Evolutionary conservation across 164 flowering plant species (phyloP).

Genomic region (Vitis rupestris): DNA sequence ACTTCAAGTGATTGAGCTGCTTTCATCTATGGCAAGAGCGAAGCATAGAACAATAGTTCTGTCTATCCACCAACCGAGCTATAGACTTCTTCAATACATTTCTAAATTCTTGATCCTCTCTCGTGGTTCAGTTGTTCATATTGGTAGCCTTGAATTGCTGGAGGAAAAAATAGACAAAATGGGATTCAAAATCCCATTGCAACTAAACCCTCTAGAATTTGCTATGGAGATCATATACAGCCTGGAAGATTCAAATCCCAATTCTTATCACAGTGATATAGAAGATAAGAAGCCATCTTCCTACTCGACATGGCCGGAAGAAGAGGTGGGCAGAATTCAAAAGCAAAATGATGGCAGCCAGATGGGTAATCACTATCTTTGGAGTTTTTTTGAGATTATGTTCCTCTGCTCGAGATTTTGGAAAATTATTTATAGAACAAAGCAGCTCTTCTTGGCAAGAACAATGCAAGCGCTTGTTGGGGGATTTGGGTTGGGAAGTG

Average conservation of each 20-base stretch:
- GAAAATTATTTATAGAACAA: slow-evolving; percentile 85
- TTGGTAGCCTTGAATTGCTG: slow-evolving; percentile 63
- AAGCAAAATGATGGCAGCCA: background rate
- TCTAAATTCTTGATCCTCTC: slow-evolving; percentile 68
- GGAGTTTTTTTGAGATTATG: slow-evolving; percentile 46
- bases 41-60: slow-evolving; percentile 59
- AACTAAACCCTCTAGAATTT: slow-evolving; percentile 72
- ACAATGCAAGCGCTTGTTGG: slow-evolving; percentile 90
- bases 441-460: slow-evolving; percentile 82
- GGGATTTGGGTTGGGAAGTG: slow-evolving; percentile 82
- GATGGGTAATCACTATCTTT: background rate
- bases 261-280: background rate
- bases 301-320: slow-evolving; percentile 27
- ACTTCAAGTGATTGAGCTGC: slow-evolving; percentile 73
- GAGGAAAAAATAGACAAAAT: slow-evolving; percentile 50
- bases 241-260: slow-evolving; percentile 39
- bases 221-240: slow-evolving; percentile 71
- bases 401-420: slow-evolving; percentile 68
- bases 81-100: slow-evolving; percentile 64
- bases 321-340: slow-evolving; percentile 5
- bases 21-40: slow-evolving; percentile 61
- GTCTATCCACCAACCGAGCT: slow-evolving; percentile 93
- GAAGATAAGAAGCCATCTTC: slow-evolving; percentile 18
- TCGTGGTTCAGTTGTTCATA: slow-evolving; percentile 62
- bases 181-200: slow-evolving; percentile 66